phyloP scores from a whole-genome alignment of 164 flowering plant genomes.

The Macadamia tetraphylla region DNA sequence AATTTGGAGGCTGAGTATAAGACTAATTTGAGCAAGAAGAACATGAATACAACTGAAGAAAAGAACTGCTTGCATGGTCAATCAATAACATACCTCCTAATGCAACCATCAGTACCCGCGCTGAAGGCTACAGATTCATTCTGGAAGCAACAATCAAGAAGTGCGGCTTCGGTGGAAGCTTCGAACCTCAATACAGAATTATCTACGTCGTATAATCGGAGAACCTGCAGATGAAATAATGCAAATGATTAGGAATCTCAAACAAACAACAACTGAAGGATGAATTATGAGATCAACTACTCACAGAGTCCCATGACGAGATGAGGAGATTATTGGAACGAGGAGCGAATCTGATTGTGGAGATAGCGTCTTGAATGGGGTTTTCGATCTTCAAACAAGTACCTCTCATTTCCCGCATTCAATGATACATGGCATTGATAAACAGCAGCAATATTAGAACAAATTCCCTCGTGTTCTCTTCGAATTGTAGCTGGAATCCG shows the following conservation, averaged over 20 bases:
- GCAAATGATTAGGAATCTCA: neutral
- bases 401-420: conserved; percentile 30
- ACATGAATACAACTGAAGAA: no score
- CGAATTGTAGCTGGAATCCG: no score
- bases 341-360: conserved; percentile 71
- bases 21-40: no score
- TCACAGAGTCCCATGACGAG: conserved; percentile 86
- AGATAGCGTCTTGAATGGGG: conserved; percentile 59
- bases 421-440: no score
- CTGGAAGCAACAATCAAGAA: conserved; percentile 83
- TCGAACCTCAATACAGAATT: conserved; percentile 37
- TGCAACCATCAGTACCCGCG: conserved; percentile 53
- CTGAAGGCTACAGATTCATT: conserved; percentile 43
- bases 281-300: conserved; percentile 6
- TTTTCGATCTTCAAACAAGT: conserved; percentile 36
- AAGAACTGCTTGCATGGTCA: no score
- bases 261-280: neutral
- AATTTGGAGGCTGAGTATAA: no score
- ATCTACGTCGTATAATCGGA: conserved; percentile 68
- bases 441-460: no score
- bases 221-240: conserved; percentile 29
- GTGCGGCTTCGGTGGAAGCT: conserved; percentile 39
- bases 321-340: conserved; percentile 68
- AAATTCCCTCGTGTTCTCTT: no score
- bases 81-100: conserved; percentile 45